Evolutionary conservation across 2,329 filamentous ascomycete genomes (phyloP), one percentile per base, ranked within the genome.

Genomic region (Botrytis deweyae): DNA sequence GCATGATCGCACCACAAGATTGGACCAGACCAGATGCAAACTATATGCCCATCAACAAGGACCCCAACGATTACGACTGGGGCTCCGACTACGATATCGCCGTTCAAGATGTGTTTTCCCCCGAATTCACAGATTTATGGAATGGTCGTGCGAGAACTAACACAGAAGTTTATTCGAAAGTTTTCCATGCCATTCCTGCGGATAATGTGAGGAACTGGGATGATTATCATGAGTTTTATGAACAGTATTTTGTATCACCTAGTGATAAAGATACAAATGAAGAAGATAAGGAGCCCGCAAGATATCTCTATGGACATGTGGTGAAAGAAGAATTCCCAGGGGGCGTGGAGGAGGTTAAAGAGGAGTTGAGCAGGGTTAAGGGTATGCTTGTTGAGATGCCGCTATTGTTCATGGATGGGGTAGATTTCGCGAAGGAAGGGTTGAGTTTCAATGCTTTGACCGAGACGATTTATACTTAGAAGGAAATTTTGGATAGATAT

Each of bases 301-400:
- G 89, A 81, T 94, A 94, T 78, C 88, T 91, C 80, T 95, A 94
- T 83, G 95, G 95, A 0, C 95, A 98, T 84, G 93, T 97, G 2
- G 92, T 97, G 64, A 89, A 89, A 79, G 91, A 93, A 70, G 90
- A 95, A 80, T 93, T 97, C 82, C 86, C 88, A 0, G 88, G 91
- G 76, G 93, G 95, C 12, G 90, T 91, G 63, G 84, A 84, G n/a
- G 90, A 93, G 81, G 86, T 94, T 74, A 94, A 93, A 84, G 88
- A 91, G 69, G 87, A 90, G 83, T 84, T 95, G 72, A 86, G 86
- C 72, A 86, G 88, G 72, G 85, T 95, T 58, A 87, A 89, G 75
- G 92, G 92, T 3, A 92, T 88, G 14, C 83, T 94, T 64, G 92
- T 98, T 12, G 93, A 97, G 85, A 98, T 98, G 95, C 94, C 94